phyloP scores from a whole-genome alignment of 306 rosid species.

The Rosa chinensis region DNA sequence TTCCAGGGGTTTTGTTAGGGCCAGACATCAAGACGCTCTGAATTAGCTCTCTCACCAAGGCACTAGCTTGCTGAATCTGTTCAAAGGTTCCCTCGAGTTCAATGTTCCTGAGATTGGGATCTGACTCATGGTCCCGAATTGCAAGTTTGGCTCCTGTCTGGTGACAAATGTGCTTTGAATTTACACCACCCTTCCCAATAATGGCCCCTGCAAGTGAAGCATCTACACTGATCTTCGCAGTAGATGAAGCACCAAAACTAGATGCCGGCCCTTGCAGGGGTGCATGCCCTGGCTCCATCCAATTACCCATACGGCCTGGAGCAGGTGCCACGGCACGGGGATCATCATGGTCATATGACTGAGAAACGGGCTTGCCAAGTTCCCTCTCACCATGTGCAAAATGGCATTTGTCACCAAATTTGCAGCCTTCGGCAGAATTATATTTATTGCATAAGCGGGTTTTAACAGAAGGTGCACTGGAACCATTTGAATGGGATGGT shows the following conservation, averaged over 20 bases:
- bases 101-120: slow-evolving; percentile 75
- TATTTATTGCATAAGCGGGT: slow-evolving; percentile 77
- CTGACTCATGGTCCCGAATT: slow-evolving; percentile 84
- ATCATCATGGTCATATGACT: slow-evolving; percentile 48
- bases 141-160: slow-evolving; percentile 96
- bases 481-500: slow-evolving; percentile 58
- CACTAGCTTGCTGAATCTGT: slow-evolving; percentile 85
- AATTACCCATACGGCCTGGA: slow-evolving; percentile 45
- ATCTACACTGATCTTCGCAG: slow-evolving; percentile 94
- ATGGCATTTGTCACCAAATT: slow-evolving; percentile 92
- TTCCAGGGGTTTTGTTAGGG: slow-evolving; percentile 51
- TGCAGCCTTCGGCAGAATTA: slow-evolving; percentile 89
- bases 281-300: slow-evolving; percentile 65
- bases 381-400: slow-evolving; percentile 99
- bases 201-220: slow-evolving; percentile 95
- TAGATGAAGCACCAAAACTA: slow-evolving; percentile 87
- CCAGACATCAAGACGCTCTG: slow-evolving; percentile 56
- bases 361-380: slow-evolving; percentile 63
- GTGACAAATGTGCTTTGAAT: slow-evolving; percentile 94
- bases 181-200: slow-evolving; percentile 95
- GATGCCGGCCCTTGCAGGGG: slow-evolving; percentile 58
- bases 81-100: slow-evolving; percentile 95
- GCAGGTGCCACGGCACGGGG: slow-evolving; percentile 58
- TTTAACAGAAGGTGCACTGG: slow-evolving; percentile 52
- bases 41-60: slow-evolving; percentile 79